phyloP scores from a whole-genome alignment of 2,329 filamentous ascomycete genomes.

The Didymella pomorum region DNA sequence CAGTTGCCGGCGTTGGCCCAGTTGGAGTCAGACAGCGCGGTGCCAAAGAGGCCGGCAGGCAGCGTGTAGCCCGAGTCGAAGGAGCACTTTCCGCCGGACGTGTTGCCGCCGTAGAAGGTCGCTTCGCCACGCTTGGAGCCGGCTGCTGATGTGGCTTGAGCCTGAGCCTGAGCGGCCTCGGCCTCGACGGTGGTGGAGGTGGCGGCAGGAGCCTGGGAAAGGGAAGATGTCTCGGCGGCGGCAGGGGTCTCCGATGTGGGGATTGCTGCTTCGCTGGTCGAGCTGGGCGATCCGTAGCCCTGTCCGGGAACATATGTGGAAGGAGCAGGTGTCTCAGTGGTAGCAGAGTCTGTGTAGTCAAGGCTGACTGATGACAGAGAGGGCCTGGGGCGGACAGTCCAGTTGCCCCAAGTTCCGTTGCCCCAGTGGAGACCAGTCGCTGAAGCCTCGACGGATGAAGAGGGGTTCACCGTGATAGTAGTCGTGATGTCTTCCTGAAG shows the following conservation, averaged over 20 bases:
- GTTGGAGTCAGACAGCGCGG: slow-evolving; percentile 65
- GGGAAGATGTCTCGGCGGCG: slow-evolving; percentile 8
- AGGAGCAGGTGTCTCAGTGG: slow-evolving; percentile 15
- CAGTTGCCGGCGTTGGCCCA: slow-evolving; percentile 67
- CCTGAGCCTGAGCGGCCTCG: background rate
- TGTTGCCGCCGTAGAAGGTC: slow-evolving; percentile 51
- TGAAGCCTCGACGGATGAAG: slow-evolving; percentile 10
- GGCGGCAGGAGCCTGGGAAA: slow-evolving; percentile 1
- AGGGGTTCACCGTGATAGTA: slow-evolving; percentile 27
- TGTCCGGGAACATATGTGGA: slow-evolving; percentile 9
- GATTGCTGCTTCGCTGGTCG: slow-evolving; percentile 18
- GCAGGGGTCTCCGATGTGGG: slow-evolving; percentile 18
- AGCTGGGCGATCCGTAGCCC: slow-evolving; percentile 10
- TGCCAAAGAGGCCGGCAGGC: slow-evolving; percentile 66
- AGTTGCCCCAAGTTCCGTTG: slow-evolving; percentile 25
- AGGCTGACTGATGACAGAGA: slow-evolving; percentile 5
- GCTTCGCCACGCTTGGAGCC: slow-evolving; percentile 39
- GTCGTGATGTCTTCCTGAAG: slow-evolving; percentile 15
- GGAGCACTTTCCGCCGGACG: slow-evolving; percentile 66
- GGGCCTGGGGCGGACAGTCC: slow-evolving; percentile 9
- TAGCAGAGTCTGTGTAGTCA: slow-evolving; percentile 16
- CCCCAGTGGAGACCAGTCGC: slow-evolving; percentile 20
- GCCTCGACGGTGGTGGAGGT: background rate
- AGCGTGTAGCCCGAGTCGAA: slow-evolving; percentile 62
- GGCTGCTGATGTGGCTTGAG: slow-evolving; percentile 12